Evolutionary conservation across 352 stramenopile species (phyloP), one percentile per base, ranked within the genome.

Genomic region (Phytophthora ramorum): DNA sequence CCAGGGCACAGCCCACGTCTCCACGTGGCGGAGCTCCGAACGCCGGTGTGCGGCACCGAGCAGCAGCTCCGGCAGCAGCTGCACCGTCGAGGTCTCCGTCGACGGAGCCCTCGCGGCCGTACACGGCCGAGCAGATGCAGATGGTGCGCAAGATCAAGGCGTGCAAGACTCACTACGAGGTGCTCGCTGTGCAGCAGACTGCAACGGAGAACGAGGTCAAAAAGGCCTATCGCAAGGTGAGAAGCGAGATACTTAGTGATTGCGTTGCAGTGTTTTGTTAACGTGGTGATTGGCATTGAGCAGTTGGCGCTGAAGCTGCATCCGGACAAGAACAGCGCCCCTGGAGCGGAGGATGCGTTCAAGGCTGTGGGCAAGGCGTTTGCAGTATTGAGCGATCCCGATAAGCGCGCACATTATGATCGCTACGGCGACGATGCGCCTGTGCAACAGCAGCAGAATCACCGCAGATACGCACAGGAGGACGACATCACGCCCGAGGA

Each of bases 321-420:
- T 69, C 91, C 91, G 0, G 91, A 97, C 69, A 97, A 97, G 78
- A 99, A 99, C 79, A 97, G 89, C 12, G 97, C 96, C 0, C 97
- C 96, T 1, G 91, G 97, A 38, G 96, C 97, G 4, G 97, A 99
- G 69, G 97, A 99, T 64, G 97, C 97, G 26, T 99, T 99, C 81
- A 99, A 99, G 78, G 95, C 89, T 2, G 89, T 96, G 3, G 89
- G 89, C 56, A 93, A 98, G 32, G 97, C 97, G 12, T 99, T 99
- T 77, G 88, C 89, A 8, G 88, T 95, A 20, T 73, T 97, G 41
- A 97, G 90, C 43, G 91, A 97, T 66, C 78, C 83, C 0, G 82
- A 97, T 43, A 97, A 97, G 67, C 87, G 90, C 22, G 76, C 85
- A 41, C 81, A 96, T 58, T 97, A 97, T 57, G 89, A 97, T 48